A percentile compares a stretch with the other conserved stretches of the same genome.
phyloP scores from a whole-genome alignment of 2,329 filamentous ascomycete species.

The Aspergillus novoparasiticus region DNA sequence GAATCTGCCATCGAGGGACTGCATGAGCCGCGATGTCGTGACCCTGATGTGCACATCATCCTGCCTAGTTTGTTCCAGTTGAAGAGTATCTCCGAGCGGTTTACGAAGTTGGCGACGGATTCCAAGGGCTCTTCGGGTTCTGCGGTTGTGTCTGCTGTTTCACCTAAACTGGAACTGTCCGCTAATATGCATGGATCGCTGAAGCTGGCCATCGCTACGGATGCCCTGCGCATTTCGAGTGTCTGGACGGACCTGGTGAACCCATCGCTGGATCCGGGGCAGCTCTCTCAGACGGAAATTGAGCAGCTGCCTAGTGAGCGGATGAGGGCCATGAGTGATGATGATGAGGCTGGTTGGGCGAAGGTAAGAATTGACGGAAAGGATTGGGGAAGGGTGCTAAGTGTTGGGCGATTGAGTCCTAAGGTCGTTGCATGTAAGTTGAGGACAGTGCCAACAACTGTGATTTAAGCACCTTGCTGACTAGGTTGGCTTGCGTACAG shows the following conservation, averaged over 20 bases:
- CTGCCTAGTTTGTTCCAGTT: constrained; percentile 84
- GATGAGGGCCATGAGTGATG: constrained; percentile 67
- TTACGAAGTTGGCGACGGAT: constrained; percentile 69
- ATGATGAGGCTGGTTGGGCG: constrained; percentile 81
- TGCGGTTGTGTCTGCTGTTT: constrained; percentile 23
- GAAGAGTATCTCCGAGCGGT: constrained; percentile 92
- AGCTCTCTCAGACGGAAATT: constrained; percentile 66
- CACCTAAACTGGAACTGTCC: constrained; percentile 76
- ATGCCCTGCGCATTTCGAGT: constrained; percentile 81
- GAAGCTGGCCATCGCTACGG: constrained; percentile 76
- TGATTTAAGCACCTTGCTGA: background rate
- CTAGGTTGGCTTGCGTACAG: constrained; percentile 20
- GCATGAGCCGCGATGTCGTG: constrained; percentile 85
- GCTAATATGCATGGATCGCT: constrained; percentile 95
- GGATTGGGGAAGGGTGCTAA: constrained; percentile 94
- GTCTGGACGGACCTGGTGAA: constrained; percentile 86
- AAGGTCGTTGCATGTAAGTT: constrained; percentile 83
- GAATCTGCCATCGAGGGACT: constrained; percentile 85
- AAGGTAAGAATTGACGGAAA: constrained; percentile 87
- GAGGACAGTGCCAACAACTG: background rate
- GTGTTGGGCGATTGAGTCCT: constrained; percentile 84
- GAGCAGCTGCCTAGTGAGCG: constrained; percentile 79
- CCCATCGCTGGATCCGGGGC: constrained; percentile 78
- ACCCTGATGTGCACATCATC: constrained; percentile 92
- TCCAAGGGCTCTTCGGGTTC: constrained; percentile 42